Conservation (phyloP, 305 asterid genomes). For the Fraxinus velutina region DNA sequence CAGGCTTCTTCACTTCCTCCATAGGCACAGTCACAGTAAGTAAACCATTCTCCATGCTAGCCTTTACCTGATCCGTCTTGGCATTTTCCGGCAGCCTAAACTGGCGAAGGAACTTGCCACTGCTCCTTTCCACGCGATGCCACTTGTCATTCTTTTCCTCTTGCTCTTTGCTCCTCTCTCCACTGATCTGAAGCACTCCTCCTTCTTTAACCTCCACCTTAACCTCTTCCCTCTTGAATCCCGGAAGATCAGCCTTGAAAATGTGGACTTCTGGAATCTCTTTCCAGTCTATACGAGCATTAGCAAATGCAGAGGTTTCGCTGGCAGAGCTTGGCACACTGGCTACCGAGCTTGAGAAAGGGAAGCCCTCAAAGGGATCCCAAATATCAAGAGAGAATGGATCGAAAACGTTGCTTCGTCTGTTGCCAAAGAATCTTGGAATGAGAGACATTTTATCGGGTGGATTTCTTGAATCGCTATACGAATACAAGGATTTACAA, state of each 20-base stretch:
- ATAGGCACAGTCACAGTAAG: constrained; percentile 22
- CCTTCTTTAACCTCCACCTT: too few relatives aligned
- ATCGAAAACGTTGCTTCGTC: background rate
- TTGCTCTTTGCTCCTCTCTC: too few relatives aligned
- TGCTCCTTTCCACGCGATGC: too few relatives aligned
- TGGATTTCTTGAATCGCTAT: too few relatives aligned
- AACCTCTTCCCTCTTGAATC: background rate
- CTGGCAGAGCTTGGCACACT: constrained; percentile 12
- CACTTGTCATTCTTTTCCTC: too few relatives aligned
- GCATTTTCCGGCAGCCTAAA: too few relatives aligned
- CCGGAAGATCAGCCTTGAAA: constrained; percentile 31
- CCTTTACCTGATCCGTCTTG: too few relatives aligned
- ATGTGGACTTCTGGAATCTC: constrained; percentile 35
- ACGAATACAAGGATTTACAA: too few relatives aligned
- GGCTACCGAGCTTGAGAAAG: background rate
- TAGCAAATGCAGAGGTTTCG: constrained; percentile 3
- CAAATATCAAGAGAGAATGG: too few relatives aligned
- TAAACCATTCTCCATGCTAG: constrained; percentile 6
- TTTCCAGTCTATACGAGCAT: constrained; percentile 33
- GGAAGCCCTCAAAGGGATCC: too few relatives aligned
- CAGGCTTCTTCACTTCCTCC: constrained; percentile 17
- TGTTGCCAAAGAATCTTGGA: constrained; percentile 23
- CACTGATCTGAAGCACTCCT: too few relatives aligned
- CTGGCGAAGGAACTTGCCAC: too few relatives aligned
- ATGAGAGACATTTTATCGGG: constrained; percentile 10